Conservation (phyloP, 768 basidiomycete genomes). For the Agaricus sinodeliciosus region DNA sequence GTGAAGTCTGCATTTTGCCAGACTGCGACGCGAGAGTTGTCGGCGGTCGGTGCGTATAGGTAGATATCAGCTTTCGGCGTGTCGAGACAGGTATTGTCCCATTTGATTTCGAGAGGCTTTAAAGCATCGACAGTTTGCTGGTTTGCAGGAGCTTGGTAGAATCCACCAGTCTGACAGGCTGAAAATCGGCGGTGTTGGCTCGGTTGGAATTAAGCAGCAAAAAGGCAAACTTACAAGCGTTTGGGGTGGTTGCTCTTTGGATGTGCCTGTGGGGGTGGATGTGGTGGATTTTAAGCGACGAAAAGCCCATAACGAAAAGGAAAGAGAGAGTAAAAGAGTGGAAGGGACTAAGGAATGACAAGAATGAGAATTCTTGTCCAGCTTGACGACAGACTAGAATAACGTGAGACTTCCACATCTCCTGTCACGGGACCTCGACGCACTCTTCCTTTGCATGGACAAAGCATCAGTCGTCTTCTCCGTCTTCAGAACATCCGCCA, state of each 20-base stretch:
- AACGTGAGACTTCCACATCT: no score
- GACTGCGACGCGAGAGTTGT: conserved; percentile 40
- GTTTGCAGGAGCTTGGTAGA: conserved; percentile 52
- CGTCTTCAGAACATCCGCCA: neutral
- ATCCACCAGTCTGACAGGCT: conserved; percentile 53
- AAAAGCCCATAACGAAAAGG: conserved; percentile 8
- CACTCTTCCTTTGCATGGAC: no score
- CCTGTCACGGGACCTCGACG: no score
- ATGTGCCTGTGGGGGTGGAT: neutral
- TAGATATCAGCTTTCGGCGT: conserved; percentile 57
- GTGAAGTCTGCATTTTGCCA: conserved; percentile 49
- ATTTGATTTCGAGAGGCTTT: conserved; percentile 48
- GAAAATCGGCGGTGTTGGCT: neutral
- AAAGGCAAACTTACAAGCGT: neutral
- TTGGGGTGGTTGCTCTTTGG: neutral
- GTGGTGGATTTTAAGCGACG: conserved; percentile 6
- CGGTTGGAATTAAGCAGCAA: neutral
- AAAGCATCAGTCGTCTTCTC: no score
- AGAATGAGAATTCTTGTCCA: neutral
- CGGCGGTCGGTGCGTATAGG: conserved; percentile 45
- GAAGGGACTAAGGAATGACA: neutral
- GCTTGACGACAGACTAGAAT: no score
- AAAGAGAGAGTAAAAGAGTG: conserved; percentile 1
- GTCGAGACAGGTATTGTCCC: conserved; percentile 56
- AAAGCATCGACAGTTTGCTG: conserved; percentile 40